Evolutionary conservation across 1,284 basidiomycete genomes (phyloP).

Genomic region (Heliocybe sulcata): DNA sequence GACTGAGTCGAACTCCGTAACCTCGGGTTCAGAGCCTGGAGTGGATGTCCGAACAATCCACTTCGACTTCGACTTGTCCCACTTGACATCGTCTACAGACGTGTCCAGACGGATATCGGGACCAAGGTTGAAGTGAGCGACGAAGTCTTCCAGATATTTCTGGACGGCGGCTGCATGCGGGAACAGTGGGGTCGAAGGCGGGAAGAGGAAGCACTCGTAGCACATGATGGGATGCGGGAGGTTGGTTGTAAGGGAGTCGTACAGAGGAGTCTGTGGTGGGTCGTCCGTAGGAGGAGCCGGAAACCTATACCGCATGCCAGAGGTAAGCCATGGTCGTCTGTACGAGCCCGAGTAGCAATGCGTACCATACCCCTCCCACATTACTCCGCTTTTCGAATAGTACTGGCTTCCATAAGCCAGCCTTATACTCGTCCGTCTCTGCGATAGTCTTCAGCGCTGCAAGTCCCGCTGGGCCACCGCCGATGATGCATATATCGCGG

Average conservation of each 20-base stretch:
- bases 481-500: slow-evolving; percentile 57
- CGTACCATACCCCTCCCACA: slow-evolving; percentile 70
- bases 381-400: slow-evolving; percentile 58
- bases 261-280: slow-evolving; percentile 60
- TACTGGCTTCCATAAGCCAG: slow-evolving; percentile 47
- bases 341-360: background rate
- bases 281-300: slow-evolving; percentile 41
- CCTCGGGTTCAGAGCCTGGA: slow-evolving; percentile 16
- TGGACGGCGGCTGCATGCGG: slow-evolving; percentile 50
- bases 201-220: slow-evolving; percentile 53
- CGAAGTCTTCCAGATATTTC: slow-evolving; percentile 54
- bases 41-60: slow-evolving; percentile 43
- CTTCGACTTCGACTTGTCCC: slow-evolving; percentile 23
- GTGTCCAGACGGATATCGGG: slow-evolving; percentile 50
- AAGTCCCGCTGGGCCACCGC: slow-evolving; percentile 62
- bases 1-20: slow-evolving; percentile 46
- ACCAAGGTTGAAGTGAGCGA: slow-evolving; percentile 45
- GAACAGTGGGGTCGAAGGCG: slow-evolving; percentile 62
- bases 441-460: slow-evolving; percentile 56
- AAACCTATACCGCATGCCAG: slow-evolving; percentile 32
- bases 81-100: slow-evolving; percentile 35
- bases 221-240: slow-evolving; percentile 72
- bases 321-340: background rate
- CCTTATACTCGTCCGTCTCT: slow-evolving; percentile 47
- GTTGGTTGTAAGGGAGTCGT: slow-evolving; percentile 72